Percentiles rank a stretch among this genome's conserved stretches.
Conservation (phyloP, 306 rosid genomes). For the Coriaria nepalensis region DNA sequence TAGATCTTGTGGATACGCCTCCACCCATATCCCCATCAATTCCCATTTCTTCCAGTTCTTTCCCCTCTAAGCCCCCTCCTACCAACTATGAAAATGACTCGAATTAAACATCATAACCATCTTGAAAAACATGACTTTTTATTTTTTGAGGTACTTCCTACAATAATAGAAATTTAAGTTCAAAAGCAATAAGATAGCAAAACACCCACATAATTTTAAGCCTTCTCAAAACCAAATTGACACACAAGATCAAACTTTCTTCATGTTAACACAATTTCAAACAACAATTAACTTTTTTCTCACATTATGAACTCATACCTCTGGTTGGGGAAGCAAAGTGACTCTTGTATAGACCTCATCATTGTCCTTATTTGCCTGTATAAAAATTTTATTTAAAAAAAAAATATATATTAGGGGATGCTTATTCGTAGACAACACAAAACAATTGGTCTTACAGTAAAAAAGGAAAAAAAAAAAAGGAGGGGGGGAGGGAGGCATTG, state of each 20-base stretch:
- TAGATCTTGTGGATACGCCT: constrained; percentile 59
- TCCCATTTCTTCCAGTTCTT: constrained; percentile 53
- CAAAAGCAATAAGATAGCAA: constrained; percentile 12
- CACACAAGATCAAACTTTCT: too few species aligned
- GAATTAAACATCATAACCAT: constrained; percentile 12
- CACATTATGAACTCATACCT: constrained; percentile 35
- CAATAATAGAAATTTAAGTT: constrained; percentile 11
- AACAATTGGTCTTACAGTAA: not conserved
- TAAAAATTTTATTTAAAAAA: constrained; percentile 5
- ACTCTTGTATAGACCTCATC: constrained; percentile 93
- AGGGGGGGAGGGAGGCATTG: constrained; percentile 6
- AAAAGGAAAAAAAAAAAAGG: constrained; percentile 2
- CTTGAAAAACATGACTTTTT: not conserved
- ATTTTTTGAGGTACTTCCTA: constrained; percentile 7
- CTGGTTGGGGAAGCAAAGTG: constrained; percentile 67
- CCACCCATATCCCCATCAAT: constrained; percentile 54
- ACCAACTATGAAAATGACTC: constrained; percentile 32
- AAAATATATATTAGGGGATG: not conserved
- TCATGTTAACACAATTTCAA: not conserved
- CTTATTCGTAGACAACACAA: constrained; percentile 5
- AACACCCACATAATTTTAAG: constrained; percentile 2
- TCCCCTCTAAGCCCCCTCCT: constrained; percentile 41
- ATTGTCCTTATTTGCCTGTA: constrained; percentile 91
- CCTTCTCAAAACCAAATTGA: constrained; percentile 16
- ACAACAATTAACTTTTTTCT: not conserved